Evolutionary conservation across 2,329 filamentous ascomycete species (phyloP), one percentile per base, ranked within the genome.

Genomic region (Amylocarpus encephaloides): DNA sequence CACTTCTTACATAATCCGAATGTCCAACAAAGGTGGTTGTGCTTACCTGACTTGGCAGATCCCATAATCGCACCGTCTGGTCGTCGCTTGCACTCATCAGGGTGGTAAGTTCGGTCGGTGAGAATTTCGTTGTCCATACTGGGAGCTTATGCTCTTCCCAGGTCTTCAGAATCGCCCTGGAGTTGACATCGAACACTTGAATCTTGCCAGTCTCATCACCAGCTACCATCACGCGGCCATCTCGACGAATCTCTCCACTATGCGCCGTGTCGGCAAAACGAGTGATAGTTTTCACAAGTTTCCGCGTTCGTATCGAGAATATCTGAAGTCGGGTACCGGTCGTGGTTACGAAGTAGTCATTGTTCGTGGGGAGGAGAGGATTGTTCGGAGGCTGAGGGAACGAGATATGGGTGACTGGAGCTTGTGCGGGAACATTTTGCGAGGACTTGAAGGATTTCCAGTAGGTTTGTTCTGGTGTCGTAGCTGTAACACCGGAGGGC

Each of bases 371-470:
- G 2, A 62, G 51, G 18, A 55, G 68, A 63, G 67, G 68, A 72
- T 67, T 66, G 46, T 50, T 62, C 68, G 67, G 66, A 65, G 69
- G 67, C 63, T 67, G 68, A 54, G 78, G 86, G 67, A 84, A 85
- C 44, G 88, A 91, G 67, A 98, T 95, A 68, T 94, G 85, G 32
- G 90, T 95, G 63, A 98, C 82, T 41, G 89, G 86, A 57, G 93
- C 89, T 57, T 91, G 90, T 56, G 92, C 95, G 41, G 93, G 88
- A 55, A 97, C 83, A 54, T 92, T 83, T 51, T 95, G 82, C 59
- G 91, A 88, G 60, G 91, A 93, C 71, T 88, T 90, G 75, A 98
- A 98, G 11, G 86, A 85, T 66, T 86, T 86, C 94, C 94, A 98
- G 76, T 97, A 97, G 59, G 85, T 80, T 72, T 97, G 91, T 73